Conservation (phyloP, 2,329 filamentous ascomycete species). For the Furcasterigmium sp. region DNA sequence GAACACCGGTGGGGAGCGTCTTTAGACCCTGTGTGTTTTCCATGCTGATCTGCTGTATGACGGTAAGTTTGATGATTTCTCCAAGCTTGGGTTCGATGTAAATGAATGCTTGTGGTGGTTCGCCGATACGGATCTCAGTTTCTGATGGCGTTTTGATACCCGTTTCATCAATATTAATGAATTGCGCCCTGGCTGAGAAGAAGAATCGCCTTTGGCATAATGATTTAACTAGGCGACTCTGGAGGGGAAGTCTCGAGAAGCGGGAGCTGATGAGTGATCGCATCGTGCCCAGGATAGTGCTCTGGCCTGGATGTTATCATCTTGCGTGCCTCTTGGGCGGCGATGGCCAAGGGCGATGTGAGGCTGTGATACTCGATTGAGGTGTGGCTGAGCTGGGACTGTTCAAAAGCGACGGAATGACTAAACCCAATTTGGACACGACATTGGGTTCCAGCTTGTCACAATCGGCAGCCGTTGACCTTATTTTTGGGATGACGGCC, state of each 20-base stretch:
- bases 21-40: not conserved
- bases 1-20: slow-evolving; percentile 1
- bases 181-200: not conserved
- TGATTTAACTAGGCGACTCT: not conserved
- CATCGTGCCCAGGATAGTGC: not conserved
- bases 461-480: too few species aligned
- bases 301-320: too few species aligned
- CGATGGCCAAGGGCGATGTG: too few species aligned
- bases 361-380: too few species aligned
- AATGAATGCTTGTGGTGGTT: slow-evolving; percentile 1
- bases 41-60: not conserved
- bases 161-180: not conserved
- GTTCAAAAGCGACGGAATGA: too few species aligned
- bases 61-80: not conserved
- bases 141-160: not conserved
- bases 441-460: too few species aligned
- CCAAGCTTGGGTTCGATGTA: slow-evolving; percentile 1
- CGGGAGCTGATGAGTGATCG: not conserved
- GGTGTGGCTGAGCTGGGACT: too few species aligned
- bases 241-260: not conserved
- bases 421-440: too few species aligned
- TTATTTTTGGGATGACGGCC: too few species aligned
- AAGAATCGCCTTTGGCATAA: not conserved
- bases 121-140: slow-evolving; percentile 2
- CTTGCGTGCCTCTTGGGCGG: too few species aligned